These are phyloP conservation scores for Lasiosphaeria hispida DNA, from an alignment of 495 filamentous ascomycete genomes.

Conservation along the genomic window DNA sequence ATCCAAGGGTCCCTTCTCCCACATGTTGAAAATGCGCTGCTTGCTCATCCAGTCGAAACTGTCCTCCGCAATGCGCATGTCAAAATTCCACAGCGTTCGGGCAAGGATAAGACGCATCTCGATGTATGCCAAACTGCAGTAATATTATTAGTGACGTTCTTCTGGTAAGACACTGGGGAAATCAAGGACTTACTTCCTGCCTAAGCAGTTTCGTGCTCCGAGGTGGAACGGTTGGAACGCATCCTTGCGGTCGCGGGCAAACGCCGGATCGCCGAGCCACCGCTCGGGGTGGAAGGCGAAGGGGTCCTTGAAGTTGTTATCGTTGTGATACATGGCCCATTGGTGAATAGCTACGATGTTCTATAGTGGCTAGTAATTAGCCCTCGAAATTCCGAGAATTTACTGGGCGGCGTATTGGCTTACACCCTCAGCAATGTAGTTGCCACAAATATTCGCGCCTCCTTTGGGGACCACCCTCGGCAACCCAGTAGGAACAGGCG, in stretches of 20 bases:
- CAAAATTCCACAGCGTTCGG: slow-evolving; percentile 47
- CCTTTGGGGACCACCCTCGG: slow-evolving; percentile 42
- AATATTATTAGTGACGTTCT: background rate
- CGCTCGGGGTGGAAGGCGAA: slow-evolving; percentile 49
- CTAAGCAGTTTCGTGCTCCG: slow-evolving; percentile 57
- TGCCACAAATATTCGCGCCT: slow-evolving; percentile 44
- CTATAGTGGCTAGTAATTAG: slow-evolving; percentile 26
- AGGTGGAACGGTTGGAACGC: slow-evolving; percentile 51
- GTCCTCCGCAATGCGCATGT: slow-evolving; percentile 39
- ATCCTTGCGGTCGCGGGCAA: slow-evolving; percentile 43
- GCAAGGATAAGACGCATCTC: slow-evolving; percentile 52
- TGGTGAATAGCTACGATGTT: slow-evolving; percentile 49
- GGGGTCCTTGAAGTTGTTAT: slow-evolving; percentile 45
- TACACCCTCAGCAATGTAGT: slow-evolving; percentile 41
- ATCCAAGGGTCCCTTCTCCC: no score
- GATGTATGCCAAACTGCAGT: slow-evolving; percentile 9
- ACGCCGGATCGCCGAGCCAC: slow-evolving; percentile 41
- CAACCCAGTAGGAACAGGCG: slow-evolving; percentile 46
- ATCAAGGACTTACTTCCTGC: slow-evolving; percentile 47
- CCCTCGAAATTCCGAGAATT: slow-evolving; percentile 4
- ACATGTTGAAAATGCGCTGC: background rate
- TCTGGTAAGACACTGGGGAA: background rate
- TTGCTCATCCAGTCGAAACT: slow-evolving; percentile 32
- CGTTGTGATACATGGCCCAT: slow-evolving; percentile 44
- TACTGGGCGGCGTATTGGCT: slow-evolving; percentile 4